These are phyloP conservation scores for Phaeosphaeriaceae sp. DNA, from an alignment of 2,329 filamentous ascomycete species.

Conservation along the genomic window DNA sequence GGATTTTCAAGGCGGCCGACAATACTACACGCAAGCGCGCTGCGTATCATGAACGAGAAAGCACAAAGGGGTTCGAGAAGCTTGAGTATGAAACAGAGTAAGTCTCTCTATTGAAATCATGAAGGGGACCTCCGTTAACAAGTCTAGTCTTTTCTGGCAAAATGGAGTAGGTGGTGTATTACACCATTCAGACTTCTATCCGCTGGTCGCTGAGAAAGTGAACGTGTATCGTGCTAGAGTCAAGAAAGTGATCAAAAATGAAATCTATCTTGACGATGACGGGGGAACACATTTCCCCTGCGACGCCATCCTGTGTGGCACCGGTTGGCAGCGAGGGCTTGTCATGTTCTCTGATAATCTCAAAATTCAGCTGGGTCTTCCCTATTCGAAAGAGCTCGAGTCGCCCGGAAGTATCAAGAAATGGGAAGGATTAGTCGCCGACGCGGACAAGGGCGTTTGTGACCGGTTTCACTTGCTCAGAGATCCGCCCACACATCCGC, in stretches of 20 bases:
- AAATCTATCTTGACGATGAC: slow-evolving; percentile 14
- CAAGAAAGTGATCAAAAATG: slow-evolving; percentile 9
- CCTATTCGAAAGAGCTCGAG: slow-evolving; percentile 1
- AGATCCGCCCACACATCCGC: slow-evolving; percentile 15
- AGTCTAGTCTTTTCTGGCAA: slow-evolving; percentile 22
- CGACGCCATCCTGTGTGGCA: slow-evolving; percentile 36
- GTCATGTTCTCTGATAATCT: slow-evolving; percentile 12
- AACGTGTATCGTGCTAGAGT: slow-evolving; percentile 28
- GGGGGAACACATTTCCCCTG: slow-evolving; percentile 18
- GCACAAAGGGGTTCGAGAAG: slow-evolving; percentile 23
- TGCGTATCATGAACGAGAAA: slow-evolving; percentile 20
- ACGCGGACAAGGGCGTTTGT: slow-evolving; percentile 11
- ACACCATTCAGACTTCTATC: slow-evolving; percentile 34
- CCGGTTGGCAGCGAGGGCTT: slow-evolving; percentile 25
- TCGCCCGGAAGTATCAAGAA: slow-evolving; percentile 1
- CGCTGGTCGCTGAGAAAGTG: slow-evolving; percentile 29
- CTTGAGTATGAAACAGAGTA: slow-evolving; percentile 18
- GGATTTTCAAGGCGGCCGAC: slow-evolving; percentile 9
- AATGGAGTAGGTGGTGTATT: slow-evolving; percentile 27
- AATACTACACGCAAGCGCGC: slow-evolving; percentile 5
- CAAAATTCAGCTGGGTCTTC: slow-evolving; percentile 11
- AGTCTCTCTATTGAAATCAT: no score
- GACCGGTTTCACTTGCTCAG: slow-evolving; percentile 13
- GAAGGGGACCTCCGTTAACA: no score
- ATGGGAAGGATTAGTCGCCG: slow-evolving; percentile 13